phyloP scores from a whole-genome alignment of 768 basidiomycete genomes.

The Fistulinella prunicolor region DNA sequence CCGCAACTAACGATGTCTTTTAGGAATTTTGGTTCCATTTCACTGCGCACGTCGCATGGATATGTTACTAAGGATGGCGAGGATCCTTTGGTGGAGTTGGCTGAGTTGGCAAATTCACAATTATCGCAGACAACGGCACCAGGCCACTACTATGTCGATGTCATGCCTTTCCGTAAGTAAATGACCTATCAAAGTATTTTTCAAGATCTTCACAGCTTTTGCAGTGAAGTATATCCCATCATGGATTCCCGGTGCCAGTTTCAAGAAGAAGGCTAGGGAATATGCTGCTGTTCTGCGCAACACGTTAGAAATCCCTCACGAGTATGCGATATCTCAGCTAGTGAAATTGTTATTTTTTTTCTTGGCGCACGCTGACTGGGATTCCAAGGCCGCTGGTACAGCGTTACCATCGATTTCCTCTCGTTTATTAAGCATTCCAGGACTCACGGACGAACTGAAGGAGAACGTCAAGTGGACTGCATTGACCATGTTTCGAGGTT shows the following conservation, averaged over 20 bases:
- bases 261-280: conserved; percentile 13
- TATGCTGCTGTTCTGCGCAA: conserved; percentile 6
- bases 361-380: neutral
- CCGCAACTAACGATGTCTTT: neutral
- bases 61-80: conserved; percentile 35
- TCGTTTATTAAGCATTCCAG: conserved; percentile 6
- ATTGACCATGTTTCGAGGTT: conserved; percentile 13
- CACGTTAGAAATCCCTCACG: conserved; percentile 11
- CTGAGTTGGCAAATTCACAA: conserved; percentile 25
- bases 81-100: conserved; percentile 36
- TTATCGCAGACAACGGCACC: conserved; percentile 11
- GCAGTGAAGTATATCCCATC: conserved; percentile 25
- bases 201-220: neutral
- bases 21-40: conserved; percentile 21
- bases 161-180: conserved; percentile 16
- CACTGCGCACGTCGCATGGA: conserved; percentile 39
- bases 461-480: conserved; percentile 19
- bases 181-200: neutral
- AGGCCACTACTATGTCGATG: conserved; percentile 14
- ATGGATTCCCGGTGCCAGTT: conserved; percentile 21
- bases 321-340: conserved; percentile 12
- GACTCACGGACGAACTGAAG: conserved; percentile 10
- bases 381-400: conserved; percentile 13
- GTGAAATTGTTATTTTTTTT: conserved; percentile 3
- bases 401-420: conserved; percentile 15